Conservation (phyloP, 306 rosid genomes). For the Cicer cuneatum region DNA sequence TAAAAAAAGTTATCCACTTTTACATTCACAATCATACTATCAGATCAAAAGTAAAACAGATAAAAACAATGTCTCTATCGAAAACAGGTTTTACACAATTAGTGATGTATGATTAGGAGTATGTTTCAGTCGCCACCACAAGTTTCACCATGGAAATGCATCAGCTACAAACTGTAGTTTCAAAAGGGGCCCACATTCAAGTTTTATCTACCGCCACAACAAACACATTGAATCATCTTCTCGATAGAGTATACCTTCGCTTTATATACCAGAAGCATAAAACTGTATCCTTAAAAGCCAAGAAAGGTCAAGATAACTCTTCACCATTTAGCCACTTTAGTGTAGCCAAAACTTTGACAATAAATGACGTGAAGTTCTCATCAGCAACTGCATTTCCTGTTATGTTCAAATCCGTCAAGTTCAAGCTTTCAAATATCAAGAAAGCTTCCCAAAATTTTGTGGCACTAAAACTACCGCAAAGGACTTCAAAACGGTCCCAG, state of each 20-base stretch:
- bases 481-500: constrained; percentile 52
- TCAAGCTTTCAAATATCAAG: constrained; percentile 64
- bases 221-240: neutral
- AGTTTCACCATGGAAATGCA: too few relatives aligned
- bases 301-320: constrained; percentile 42
- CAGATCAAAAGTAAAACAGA: constrained; percentile 18
- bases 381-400: constrained; percentile 64
- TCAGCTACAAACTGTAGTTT: too few relatives aligned
- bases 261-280: constrained; percentile 22
- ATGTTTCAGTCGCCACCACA: too few relatives aligned
- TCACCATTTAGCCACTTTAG: constrained; percentile 46
- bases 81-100: constrained; percentile 15
- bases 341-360: constrained; percentile 64
- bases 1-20: neutral
- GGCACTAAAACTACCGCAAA: constrained; percentile 41
- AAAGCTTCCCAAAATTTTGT: constrained; percentile 73
- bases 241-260: neutral
- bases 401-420: constrained; percentile 66
- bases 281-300: constrained; percentile 23
- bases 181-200: too few relatives aligned
- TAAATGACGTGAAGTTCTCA: constrained; percentile 64
- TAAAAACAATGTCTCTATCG: neutral
- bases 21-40: neutral
- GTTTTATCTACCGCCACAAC: too few relatives aligned
- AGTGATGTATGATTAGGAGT: neutral